Evolutionary conservation across 2,329 filamentous ascomycete species (phyloP).

Genomic region (Fusarium compactum): DNA sequence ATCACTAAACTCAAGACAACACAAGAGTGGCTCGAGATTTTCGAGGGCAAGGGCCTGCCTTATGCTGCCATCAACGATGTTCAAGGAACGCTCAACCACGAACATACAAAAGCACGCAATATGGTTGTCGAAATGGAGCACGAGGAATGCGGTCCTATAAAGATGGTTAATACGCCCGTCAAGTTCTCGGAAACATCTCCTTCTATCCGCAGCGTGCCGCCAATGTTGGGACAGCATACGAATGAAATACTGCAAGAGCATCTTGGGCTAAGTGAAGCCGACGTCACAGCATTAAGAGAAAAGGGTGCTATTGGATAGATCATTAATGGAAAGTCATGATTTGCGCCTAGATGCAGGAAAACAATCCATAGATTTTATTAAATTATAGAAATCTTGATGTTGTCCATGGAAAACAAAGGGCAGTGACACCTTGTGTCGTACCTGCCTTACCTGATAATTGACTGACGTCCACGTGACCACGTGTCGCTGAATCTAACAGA

Average conservation of each 20-base stretch:
- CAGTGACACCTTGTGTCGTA: slow-evolving; percentile 1
- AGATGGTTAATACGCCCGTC: slow-evolving; percentile 92
- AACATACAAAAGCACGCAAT: slow-evolving; percentile 83
- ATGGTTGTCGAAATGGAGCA: slow-evolving; percentile 95
- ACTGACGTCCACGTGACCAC: slow-evolving; percentile 33
- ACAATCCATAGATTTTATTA: neutral
- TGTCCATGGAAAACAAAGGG: slow-evolving; percentile 1
- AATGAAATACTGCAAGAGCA: slow-evolving; percentile 77
- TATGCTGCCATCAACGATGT: slow-evolving; percentile 95
- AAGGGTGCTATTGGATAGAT: slow-evolving; percentile 73
- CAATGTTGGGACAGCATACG: slow-evolving; percentile 88
- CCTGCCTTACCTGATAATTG: neutral
- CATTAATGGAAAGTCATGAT: neutral
- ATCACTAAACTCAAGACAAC: slow-evolving; percentile 84
- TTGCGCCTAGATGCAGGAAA: neutral
- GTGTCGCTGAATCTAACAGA: slow-evolving; percentile 19
- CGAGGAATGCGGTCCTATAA: slow-evolving; percentile 83
- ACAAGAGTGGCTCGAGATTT: slow-evolving; percentile 84
- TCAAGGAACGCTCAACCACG: slow-evolving; percentile 83
- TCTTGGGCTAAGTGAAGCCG: slow-evolving; percentile 68
- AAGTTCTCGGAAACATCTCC: slow-evolving; percentile 91
- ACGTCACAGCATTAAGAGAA: slow-evolving; percentile 72
- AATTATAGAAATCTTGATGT: neutral
- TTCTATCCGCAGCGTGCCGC: slow-evolving; percentile 80
- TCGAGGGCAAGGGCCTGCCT: slow-evolving; percentile 93